Percentiles rank a stretch among this genome's conserved stretches.
Conservation (phyloP, 1,284 basidiomycete species). For the Ustilago hordei region DNA sequence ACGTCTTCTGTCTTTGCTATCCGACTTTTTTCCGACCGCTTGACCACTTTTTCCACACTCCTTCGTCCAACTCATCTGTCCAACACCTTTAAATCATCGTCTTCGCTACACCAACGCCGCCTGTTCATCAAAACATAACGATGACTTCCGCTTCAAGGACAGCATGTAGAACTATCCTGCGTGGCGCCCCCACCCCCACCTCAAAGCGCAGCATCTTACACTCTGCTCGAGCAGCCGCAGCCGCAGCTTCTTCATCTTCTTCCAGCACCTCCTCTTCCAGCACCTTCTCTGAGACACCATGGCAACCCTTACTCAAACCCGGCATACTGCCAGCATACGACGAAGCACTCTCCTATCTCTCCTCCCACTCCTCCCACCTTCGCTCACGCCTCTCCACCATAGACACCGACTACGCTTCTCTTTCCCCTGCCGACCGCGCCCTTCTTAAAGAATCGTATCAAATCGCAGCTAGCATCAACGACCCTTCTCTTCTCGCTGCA, state of each 20-base stretch:
- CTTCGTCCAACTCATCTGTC: neutral
- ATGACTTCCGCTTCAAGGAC: constrained; percentile 19
- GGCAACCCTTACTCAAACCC: constrained; percentile 73
- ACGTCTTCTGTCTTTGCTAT: constrained; percentile 9
- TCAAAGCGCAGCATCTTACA: constrained; percentile 11
- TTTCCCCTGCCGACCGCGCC: constrained; percentile 20
- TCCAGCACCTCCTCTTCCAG: neutral
- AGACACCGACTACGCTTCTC: constrained; percentile 14
- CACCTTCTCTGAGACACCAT: constrained; percentile 23
- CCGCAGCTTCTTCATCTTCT: neutral
- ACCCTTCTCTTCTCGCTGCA: constrained; percentile 81
- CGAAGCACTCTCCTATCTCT: constrained; percentile 79
- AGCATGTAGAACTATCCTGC: constrained; percentile 10
- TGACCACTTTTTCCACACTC: neutral
- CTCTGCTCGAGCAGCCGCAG: constrained; percentile 3
- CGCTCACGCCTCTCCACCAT: constrained; percentile 72
- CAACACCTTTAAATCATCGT: neutral
- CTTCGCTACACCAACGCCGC: neutral
- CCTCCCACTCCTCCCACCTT: constrained; percentile 70
- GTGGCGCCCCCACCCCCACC: neutral
- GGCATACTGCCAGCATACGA: constrained; percentile 85
- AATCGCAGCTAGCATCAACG: constrained; percentile 79
- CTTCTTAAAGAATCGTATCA: constrained; percentile 72
- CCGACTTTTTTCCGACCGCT: constrained; percentile 8
- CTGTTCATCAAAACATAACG: neutral